phyloP scores from a whole-genome alignment of 768 basidiomycete species.

The Macrolepiota fuliginosa region DNA sequence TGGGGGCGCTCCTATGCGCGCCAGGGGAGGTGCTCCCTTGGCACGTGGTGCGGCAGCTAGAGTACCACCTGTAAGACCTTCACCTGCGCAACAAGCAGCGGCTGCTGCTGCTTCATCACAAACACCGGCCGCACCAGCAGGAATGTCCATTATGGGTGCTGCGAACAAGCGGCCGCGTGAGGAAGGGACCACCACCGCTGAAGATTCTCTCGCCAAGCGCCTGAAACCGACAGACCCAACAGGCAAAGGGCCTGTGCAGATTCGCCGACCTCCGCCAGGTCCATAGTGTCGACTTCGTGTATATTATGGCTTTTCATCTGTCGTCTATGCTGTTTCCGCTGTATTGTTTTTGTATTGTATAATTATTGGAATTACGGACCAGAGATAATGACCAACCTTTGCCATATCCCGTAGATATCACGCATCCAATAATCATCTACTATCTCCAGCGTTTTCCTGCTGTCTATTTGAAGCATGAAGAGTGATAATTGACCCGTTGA shows the following conservation, averaged over 20 bases:
- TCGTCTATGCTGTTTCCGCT: constrained; percentile 8
- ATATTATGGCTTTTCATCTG: constrained; percentile 8
- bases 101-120: constrained; percentile 22
- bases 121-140: constrained; percentile 26
- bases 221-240: constrained; percentile 51
- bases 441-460: background rate
- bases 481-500: background rate
- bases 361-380: constrained; percentile 8
- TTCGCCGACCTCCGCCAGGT: constrained; percentile 18
- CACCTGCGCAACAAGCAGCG: constrained; percentile 14
- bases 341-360: constrained; percentile 12
- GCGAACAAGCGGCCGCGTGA: constrained; percentile 66
- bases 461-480: background rate
- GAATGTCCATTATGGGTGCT: constrained; percentile 62
- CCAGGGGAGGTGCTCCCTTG: constrained; percentile 1
- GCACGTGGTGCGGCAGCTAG: constrained; percentile 13
- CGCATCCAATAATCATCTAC: background rate
- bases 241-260: constrained; percentile 17
- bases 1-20: constrained; percentile 10
- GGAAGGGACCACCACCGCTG: constrained; percentile 37
- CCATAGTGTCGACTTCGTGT: constrained; percentile 14
- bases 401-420: constrained; percentile 7
- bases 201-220: constrained; percentile 66
- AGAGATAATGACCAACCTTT: background rate
- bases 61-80: constrained; percentile 7